A percentile compares a stretch with the other conserved stretches of the same genome.
Conservation (phyloP, 2,329 filamentous ascomycete genomes). For the Podosphaera fusca region DNA sequence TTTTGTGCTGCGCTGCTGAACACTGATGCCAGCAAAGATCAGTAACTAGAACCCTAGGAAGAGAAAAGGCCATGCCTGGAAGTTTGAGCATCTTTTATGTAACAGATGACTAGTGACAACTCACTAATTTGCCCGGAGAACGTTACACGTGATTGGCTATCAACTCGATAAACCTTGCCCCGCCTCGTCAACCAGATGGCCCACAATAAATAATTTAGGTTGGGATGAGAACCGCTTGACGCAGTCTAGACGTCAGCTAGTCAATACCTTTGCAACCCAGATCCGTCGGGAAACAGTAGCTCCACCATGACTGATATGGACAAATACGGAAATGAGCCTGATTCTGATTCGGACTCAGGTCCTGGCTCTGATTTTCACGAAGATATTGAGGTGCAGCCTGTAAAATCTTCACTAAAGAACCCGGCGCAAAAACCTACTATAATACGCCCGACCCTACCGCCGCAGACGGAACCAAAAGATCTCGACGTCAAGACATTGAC, state of each 20-base stretch:
- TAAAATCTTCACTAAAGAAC: slow-evolving; percentile 79
- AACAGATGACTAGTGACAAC: background rate
- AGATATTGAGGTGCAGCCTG: slow-evolving; percentile 32
- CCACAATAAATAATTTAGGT: background rate
- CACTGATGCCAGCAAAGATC: background rate
- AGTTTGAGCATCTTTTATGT: background rate
- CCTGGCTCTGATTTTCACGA: slow-evolving; percentile 40
- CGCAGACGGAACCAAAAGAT: slow-evolving; percentile 79
- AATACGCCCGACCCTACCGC: slow-evolving; percentile 46
- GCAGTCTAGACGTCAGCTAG: background rate
- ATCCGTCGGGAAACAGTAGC: background rate
- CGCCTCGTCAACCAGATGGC: background rate
- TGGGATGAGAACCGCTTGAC: background rate
- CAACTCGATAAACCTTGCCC: background rate
- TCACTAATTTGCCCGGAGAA: background rate
- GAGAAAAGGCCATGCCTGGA: background rate
- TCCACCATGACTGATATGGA: slow-evolving; percentile 23
- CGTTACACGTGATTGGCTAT: background rate
- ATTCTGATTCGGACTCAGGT: slow-evolving; percentile 37
- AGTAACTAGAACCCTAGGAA: background rate
- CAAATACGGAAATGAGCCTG: slow-evolving; percentile 48
- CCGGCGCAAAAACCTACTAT: slow-evolving; percentile 30
- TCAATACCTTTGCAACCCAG: background rate
- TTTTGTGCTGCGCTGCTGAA: background rate
- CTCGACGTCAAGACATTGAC: slow-evolving; percentile 62